Evolutionary conservation across 2,329 filamentous ascomycete genomes (phyloP).

Genomic region (Aureobasidium musti): DNA sequence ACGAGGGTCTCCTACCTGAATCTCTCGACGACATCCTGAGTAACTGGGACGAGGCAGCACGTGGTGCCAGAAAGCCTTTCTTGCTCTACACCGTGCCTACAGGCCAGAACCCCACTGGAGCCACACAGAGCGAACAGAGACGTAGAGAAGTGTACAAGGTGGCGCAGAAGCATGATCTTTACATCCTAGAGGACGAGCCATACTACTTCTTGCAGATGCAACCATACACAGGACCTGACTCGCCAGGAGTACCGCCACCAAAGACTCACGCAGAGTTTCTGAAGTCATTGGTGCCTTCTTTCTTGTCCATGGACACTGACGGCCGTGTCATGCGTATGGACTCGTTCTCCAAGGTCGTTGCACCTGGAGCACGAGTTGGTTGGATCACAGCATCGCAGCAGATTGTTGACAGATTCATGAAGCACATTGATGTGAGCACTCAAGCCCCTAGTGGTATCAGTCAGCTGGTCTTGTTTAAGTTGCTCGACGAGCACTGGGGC

Average conservation of each 20-base stretch:
- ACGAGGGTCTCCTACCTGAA: constrained; percentile 63
- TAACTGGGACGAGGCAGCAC: constrained; percentile 62
- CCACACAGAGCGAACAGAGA: constrained; percentile 70
- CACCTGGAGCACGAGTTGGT: constrained; percentile 77
- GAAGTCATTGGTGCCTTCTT: constrained; percentile 68
- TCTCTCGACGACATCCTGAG: constrained; percentile 63
- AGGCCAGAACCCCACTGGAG: constrained; percentile 88
- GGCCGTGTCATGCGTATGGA: constrained; percentile 88
- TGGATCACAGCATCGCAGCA: constrained; percentile 90
- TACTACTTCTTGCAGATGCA: constrained; percentile 94
- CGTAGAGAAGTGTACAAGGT: constrained; percentile 73
- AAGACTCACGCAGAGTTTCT: constrained; percentile 72
- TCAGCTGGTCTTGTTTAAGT: constrained; percentile 81
- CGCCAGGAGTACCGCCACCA: constrained; percentile 58
- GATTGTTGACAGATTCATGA: constrained; percentile 77
- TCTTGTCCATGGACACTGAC: constrained; percentile 78
- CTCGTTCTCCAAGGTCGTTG: constrained; percentile 88
- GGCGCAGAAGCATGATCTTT: constrained; percentile 79
- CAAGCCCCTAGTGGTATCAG: constrained; percentile 85
- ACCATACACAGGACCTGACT: constrained; percentile 63
- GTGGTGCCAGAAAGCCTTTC: constrained; percentile 64
- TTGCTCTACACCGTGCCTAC: constrained; percentile 73
- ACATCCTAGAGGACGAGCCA: constrained; percentile 88
- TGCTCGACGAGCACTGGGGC: constrained; percentile 93
- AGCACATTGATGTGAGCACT: constrained; percentile 78